phyloP scores from a whole-genome alignment of 2,329 filamentous ascomycete genomes.

The Hymenoscyphus albidus region DNA sequence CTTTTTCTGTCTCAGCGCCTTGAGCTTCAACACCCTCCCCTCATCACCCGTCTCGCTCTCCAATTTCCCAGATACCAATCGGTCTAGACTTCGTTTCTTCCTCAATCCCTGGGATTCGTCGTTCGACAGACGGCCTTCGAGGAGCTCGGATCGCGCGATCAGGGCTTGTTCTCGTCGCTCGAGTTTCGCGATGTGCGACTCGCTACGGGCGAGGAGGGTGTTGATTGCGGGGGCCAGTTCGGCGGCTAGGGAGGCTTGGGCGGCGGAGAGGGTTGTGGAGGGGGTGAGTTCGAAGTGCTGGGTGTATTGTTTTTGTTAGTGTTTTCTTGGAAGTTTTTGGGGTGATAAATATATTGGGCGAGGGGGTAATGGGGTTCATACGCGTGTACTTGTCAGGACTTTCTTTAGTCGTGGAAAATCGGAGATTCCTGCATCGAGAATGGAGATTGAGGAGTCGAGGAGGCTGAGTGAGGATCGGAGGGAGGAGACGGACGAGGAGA shows the following conservation, averaged over 20 bases:
- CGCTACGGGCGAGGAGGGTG: slow-evolving; percentile 57
- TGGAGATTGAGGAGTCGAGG: slow-evolving; percentile 35
- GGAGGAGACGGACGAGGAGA: slow-evolving; percentile 37
- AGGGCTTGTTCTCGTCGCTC: slow-evolving; percentile 62
- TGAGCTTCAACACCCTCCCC: slow-evolving; percentile 44
- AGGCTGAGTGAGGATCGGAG: slow-evolving; percentile 38
- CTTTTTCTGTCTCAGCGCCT: slow-evolving; percentile 64
- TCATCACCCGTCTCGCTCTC: slow-evolving; percentile 19
- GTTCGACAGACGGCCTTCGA: slow-evolving; percentile 56
- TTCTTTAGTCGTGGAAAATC: slow-evolving; percentile 37
- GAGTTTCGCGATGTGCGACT: slow-evolving; percentile 62
- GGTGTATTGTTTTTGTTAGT: background rate
- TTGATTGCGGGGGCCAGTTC: slow-evolving; percentile 71
- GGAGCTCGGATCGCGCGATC: slow-evolving; percentile 61
- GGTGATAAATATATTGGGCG: background rate
- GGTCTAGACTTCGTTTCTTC: slow-evolving; percentile 40
- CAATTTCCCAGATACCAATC: slow-evolving; percentile 25
- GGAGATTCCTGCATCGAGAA: slow-evolving; percentile 29
- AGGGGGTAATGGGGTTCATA: slow-evolving; percentile 20
- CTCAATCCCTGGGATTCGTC: slow-evolving; percentile 37
- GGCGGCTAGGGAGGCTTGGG: slow-evolving; percentile 61
- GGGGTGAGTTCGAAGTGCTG: slow-evolving; percentile 73
- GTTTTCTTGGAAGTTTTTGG: background rate
- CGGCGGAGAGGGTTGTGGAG: slow-evolving; percentile 58
- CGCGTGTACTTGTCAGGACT: slow-evolving; percentile 36